These are phyloP conservation scores for Starmerella asiatica DNA, from an alignment of 805 yeast genomes.

Conservation along the genomic window DNA sequence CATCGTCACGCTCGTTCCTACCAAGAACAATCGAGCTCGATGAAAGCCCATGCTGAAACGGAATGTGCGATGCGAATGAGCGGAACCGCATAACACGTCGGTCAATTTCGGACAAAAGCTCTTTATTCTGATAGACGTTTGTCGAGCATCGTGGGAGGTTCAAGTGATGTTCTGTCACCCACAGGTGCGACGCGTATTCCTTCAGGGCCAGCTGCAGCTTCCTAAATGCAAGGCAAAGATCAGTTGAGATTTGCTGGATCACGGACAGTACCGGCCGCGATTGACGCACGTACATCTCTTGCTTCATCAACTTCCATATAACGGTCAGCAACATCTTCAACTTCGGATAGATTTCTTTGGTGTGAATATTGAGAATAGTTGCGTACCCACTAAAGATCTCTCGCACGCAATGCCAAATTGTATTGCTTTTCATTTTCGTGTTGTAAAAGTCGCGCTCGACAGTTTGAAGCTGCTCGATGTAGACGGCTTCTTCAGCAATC, in stretches of 20 bases:
- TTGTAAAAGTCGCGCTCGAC: slow-evolving; percentile 4
- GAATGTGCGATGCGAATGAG: slow-evolving; percentile 1
- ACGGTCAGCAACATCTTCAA: neutral
- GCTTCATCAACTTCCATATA: neutral
- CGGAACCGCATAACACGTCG: neutral
- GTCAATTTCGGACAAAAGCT: slow-evolving; percentile 2
- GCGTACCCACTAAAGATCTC: slow-evolving; percentile 10
- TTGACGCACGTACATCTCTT: neutral
- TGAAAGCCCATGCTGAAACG: neutral
- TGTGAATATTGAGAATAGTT: slow-evolving; percentile 4
- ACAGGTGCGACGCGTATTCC: slow-evolving; percentile 5
- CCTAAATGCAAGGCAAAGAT: neutral
- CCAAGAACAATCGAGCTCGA: neutral
- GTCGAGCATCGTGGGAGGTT: neutral
- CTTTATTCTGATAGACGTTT: slow-evolving; percentile 4
- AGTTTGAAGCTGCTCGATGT: slow-evolving; percentile 3
- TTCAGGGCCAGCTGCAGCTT: slow-evolving; percentile 1
- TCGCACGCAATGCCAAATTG: slow-evolving; percentile 1
- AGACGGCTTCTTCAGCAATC: slow-evolving; percentile 5
- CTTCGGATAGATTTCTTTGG: slow-evolving; percentile 1
- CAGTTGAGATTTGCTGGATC: neutral
- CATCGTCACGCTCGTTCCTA: neutral
- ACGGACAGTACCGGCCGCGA: neutral
- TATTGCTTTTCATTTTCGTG: neutral
- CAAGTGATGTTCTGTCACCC: slow-evolving; percentile 5